Percentiles rank a stretch among this genome's conserved stretches.
phyloP scores from a whole-genome alignment of 176 grass and related monocot genomes.

The Eleusine coracana region DNA sequence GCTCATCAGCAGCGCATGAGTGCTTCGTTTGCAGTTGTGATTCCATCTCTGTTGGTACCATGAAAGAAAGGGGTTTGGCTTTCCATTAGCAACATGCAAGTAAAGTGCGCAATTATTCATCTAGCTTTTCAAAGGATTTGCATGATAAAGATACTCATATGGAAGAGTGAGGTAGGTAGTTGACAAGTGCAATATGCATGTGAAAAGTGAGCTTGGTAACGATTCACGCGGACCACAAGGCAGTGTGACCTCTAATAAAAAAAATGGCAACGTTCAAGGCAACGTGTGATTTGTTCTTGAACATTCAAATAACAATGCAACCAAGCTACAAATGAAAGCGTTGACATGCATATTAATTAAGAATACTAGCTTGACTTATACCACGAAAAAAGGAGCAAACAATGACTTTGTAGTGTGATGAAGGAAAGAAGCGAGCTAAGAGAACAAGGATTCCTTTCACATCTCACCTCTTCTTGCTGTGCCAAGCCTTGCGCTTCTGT shows the following conservation, averaged over 20 bases:
- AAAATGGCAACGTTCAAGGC: not conserved
- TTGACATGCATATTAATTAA: slow-evolving; percentile 12
- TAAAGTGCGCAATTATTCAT: slow-evolving; percentile 38
- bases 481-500: slow-evolving; percentile 65
- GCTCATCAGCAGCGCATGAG: slow-evolving; percentile 78
- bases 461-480: slow-evolving; percentile 60
- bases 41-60: slow-evolving; percentile 52
- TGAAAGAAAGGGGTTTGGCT: slow-evolving; percentile 62
- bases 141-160: slow-evolving; percentile 25
- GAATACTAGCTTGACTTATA: slow-evolving; percentile 8
- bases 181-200: slow-evolving; percentile 42
- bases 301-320: slow-evolving; percentile 16
- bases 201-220: not conserved
- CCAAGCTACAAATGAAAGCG: not conserved
- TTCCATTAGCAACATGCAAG: slow-evolving; percentile 64
- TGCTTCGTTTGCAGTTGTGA: slow-evolving; percentile 51
- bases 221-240: slow-evolving; percentile 33
- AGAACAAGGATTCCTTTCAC: not conserved
- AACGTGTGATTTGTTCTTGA: not conserved
- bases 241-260: not conserved
- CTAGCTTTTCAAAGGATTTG: slow-evolving; percentile 30
- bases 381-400: not conserved
- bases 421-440: not conserved
- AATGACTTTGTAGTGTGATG: not conserved
- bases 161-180: slow-evolving; percentile 28